These are phyloP conservation scores for Xylaria grammica DNA, from an alignment of 495 filamentous ascomycete species.

Conservation along the genomic window DNA sequence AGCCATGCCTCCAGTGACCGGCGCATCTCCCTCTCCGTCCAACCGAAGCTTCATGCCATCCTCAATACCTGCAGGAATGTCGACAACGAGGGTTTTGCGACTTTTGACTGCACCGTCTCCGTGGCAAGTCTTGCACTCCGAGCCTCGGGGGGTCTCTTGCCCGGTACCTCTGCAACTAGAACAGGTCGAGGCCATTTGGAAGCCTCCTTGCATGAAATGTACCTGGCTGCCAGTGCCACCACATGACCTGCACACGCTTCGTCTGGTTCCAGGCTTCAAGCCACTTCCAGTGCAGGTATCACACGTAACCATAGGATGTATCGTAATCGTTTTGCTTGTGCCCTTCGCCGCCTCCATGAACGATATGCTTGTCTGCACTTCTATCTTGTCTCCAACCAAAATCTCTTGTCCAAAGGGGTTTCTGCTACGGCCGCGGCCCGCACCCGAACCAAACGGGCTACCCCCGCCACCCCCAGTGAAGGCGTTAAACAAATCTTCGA, in stretches of 20 bases:
- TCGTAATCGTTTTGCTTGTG: constrained; percentile 73
- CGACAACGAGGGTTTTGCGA: constrained; percentile 77
- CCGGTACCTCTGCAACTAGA: constrained; percentile 78
- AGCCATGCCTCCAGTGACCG: constrained; percentile 68
- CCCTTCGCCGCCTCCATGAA: constrained; percentile 98
- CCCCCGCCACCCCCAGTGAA: constrained; percentile 74
- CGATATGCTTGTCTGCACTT: constrained; percentile 87
- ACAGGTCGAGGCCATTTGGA: constrained; percentile 94
- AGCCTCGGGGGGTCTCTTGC: constrained; percentile 70
- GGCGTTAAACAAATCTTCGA: constrained; percentile 92
- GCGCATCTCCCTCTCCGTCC: constrained; percentile 82
- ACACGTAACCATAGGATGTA: constrained; percentile 78
- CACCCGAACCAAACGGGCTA: constrained; percentile 56
- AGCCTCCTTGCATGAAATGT: constrained; percentile 87
- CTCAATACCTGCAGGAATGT: constrained; percentile 93
- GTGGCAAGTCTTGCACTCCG: constrained; percentile 76
- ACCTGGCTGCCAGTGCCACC: constrained; percentile 85
- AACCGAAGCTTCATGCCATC: constrained; percentile 92
- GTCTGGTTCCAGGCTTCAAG: constrained; percentile 77
- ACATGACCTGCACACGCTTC: constrained; percentile 76
- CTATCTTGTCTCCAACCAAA: constrained; percentile 88
- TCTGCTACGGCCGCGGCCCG: constrained; percentile 54
- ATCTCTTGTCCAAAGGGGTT: constrained; percentile 75
- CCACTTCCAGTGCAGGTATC: constrained; percentile 82
- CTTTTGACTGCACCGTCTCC: constrained; percentile 82